These are phyloP conservation scores for Rhizophora apiculata DNA, from an alignment of 345 rosid genomes.

Conservation along the genomic window DNA sequence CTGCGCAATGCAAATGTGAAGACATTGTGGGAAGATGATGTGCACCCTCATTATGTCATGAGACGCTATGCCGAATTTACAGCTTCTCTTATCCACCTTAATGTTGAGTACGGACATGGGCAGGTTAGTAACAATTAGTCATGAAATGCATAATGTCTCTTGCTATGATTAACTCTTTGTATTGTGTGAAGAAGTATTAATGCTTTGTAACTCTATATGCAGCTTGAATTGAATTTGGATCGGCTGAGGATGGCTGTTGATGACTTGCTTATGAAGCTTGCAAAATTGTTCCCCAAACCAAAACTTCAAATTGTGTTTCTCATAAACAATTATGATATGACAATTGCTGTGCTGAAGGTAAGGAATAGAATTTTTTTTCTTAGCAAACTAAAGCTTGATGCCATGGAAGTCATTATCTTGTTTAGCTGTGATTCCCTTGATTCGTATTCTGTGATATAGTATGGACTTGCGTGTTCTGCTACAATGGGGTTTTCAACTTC, in stretches of 20 bases:
- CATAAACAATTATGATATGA: slow-evolving; percentile 95
- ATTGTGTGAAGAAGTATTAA: slow-evolving; percentile 1
- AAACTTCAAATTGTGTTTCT: slow-evolving; percentile 84
- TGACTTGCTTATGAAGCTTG: slow-evolving; percentile 82
- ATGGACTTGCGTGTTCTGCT: neutral
- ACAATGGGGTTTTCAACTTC: slow-evolving; percentile 13
- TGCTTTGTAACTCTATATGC: slow-evolving; percentile 27
- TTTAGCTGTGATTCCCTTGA: slow-evolving; percentile 6
- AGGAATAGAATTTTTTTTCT: slow-evolving; percentile 9
- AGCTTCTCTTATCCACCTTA: slow-evolving; percentile 93
- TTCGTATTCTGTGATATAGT: neutral
- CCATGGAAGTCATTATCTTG: neutral
- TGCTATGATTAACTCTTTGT: neutral
- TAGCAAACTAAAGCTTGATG: neutral
- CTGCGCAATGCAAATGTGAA: slow-evolving; percentile 83
- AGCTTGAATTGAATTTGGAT: slow-evolving; percentile 95
- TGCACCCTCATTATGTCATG: slow-evolving; percentile 98
- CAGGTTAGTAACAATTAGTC: slow-evolving; percentile 51
- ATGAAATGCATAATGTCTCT: neutral
- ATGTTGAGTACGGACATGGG: slow-evolving; percentile 93
- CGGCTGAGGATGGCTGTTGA: slow-evolving; percentile 93
- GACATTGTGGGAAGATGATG: slow-evolving; percentile 96
- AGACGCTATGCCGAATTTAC: slow-evolving; percentile 98
- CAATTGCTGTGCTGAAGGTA: slow-evolving; percentile 92
- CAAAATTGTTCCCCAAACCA: slow-evolving; percentile 62